phyloP scores from a whole-genome alignment of 164 flowering plant species.

The Kingdonia uniflora region DNA sequence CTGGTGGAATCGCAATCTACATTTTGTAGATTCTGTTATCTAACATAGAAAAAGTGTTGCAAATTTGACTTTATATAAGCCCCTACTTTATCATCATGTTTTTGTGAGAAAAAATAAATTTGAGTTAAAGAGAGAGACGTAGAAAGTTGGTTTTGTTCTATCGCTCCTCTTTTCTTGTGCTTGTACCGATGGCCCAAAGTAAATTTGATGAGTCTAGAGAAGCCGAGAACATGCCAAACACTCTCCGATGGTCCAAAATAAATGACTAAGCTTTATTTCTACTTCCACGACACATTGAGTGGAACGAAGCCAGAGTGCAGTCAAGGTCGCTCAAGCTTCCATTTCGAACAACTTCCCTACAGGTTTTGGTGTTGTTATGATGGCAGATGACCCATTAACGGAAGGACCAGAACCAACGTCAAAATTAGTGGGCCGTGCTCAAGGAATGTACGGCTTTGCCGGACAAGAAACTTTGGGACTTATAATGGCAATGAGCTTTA shows the following conservation, averaged over 20 bases:
- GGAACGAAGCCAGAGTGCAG: slow-evolving; percentile 25
- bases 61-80: too few relatives aligned
- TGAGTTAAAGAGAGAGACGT: not conserved
- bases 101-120: too few relatives aligned
- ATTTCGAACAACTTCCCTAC: slow-evolving; percentile 17
- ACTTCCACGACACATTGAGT: slow-evolving; percentile 41
- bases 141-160: not conserved
- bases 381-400: slow-evolving; percentile 44
- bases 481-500: slow-evolving; percentile 15
- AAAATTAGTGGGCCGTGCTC: slow-evolving; percentile 41
- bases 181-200: not conserved
- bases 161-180: not conserved
- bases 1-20: too few relatives aligned
- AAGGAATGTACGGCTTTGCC: slow-evolving; percentile 34
- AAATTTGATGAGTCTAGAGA: not conserved
- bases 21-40: too few relatives aligned
- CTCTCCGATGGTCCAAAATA: slow-evolving; percentile 9
- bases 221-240: not conserved
- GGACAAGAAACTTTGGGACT: slow-evolving; percentile 16
- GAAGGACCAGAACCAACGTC: slow-evolving; percentile 29
- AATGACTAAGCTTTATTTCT: slow-evolving; percentile 30
- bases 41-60: too few relatives aligned
- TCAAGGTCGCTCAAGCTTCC: slow-evolving; percentile 26
- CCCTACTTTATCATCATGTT: too few relatives aligned
- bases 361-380: slow-evolving; percentile 25